phyloP scores from a whole-genome alignment of 139 green algal species.

The Chlamydomonas sp. region DNA sequence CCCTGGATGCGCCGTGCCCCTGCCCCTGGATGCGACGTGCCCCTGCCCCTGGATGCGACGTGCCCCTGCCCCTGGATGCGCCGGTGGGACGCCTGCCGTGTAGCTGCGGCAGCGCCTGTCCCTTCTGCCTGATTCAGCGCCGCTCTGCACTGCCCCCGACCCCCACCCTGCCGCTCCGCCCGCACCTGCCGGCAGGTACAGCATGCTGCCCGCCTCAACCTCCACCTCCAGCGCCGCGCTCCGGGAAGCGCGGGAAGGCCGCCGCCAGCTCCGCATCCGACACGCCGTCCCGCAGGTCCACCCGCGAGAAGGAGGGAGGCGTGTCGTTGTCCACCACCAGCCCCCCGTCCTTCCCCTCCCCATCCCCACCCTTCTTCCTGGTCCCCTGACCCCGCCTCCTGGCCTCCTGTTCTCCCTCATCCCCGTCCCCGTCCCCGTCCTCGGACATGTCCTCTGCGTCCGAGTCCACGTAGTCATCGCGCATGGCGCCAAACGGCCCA shows the following conservation, averaged over 20 bases:
- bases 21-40: too few relatives aligned
- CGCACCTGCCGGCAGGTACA: slow-evolving; percentile 80
- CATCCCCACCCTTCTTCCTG: background rate
- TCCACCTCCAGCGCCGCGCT: slow-evolving; percentile 56
- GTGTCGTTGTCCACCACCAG: slow-evolving; percentile 26
- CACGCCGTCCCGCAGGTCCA: slow-evolving; percentile 46
- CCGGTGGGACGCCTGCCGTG: background rate
- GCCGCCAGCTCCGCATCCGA: slow-evolving; percentile 46
- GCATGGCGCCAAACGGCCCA: too few relatives aligned
- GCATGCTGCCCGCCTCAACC: slow-evolving; percentile 74
- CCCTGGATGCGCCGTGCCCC: background rate
- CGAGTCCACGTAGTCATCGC: too few relatives aligned
- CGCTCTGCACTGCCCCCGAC: background rate
- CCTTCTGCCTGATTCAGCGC: too few relatives aligned
- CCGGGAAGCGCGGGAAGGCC: slow-evolving; percentile 74
- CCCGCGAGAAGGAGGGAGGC: slow-evolving; percentile 19
- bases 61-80: background rate
- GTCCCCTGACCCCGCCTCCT: background rate
- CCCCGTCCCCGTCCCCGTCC: background rate
- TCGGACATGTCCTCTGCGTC: too few relatives aligned
- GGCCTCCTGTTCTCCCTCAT: background rate
- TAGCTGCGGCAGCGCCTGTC: background rate
- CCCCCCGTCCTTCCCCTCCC: background rate
- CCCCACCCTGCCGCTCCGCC: background rate
- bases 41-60: too few relatives aligned